These are phyloP conservation scores for Phytophthora colocasiae DNA, from an alignment of 352 stramenopile genomes.

Conservation along the genomic window DNA sequence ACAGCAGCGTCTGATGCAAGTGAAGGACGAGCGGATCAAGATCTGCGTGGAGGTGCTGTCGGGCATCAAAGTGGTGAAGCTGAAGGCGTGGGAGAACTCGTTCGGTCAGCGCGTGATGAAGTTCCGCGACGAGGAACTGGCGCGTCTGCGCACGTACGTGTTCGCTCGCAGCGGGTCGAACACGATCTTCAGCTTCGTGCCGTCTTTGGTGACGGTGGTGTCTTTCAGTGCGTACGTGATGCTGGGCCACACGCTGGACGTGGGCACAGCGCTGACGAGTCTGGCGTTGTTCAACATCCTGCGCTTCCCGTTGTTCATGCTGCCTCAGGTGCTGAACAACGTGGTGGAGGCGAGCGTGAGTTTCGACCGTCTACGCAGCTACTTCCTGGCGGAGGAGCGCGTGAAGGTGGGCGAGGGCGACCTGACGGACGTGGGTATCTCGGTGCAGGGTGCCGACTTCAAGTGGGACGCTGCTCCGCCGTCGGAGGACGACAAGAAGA, in stretches of 20 bases:
- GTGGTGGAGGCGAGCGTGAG: slow-evolving; percentile 39
- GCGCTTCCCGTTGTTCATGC: slow-evolving; percentile 86
- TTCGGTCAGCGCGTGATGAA: slow-evolving; percentile 66
- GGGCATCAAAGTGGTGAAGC: slow-evolving; percentile 67
- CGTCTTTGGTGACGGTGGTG: slow-evolving; percentile 56
- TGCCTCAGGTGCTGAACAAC: slow-evolving; percentile 38
- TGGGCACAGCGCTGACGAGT: slow-evolving; percentile 60
- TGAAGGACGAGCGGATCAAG: slow-evolving; percentile 94
- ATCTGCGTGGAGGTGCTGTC: slow-evolving; percentile 77
- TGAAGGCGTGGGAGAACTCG: slow-evolving; percentile 58
- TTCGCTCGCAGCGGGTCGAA: slow-evolving; percentile 49
- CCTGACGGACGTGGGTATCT: slow-evolving; percentile 73
- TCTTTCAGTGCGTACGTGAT: slow-evolving; percentile 64
- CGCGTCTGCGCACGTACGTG: slow-evolving; percentile 69
- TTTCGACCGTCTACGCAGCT: slow-evolving; percentile 66
- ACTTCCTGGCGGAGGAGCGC: slow-evolving; percentile 75
- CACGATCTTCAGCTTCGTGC: slow-evolving; percentile 67
- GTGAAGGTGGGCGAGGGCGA: slow-evolving; percentile 76
- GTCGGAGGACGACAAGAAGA: slow-evolving; percentile 30
- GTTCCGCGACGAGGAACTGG: slow-evolving; percentile 83
- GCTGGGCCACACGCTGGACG: slow-evolving; percentile 63
- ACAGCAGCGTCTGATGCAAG: slow-evolving; percentile 87
- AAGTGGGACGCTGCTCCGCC: slow-evolving; percentile 66
- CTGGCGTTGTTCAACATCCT: slow-evolving; percentile 66
- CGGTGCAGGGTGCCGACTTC: slow-evolving; percentile 66